These are phyloP conservation scores for Daldinia vernicosa DNA, from an alignment of 495 filamentous ascomycete species.

Conservation along the genomic window DNA sequence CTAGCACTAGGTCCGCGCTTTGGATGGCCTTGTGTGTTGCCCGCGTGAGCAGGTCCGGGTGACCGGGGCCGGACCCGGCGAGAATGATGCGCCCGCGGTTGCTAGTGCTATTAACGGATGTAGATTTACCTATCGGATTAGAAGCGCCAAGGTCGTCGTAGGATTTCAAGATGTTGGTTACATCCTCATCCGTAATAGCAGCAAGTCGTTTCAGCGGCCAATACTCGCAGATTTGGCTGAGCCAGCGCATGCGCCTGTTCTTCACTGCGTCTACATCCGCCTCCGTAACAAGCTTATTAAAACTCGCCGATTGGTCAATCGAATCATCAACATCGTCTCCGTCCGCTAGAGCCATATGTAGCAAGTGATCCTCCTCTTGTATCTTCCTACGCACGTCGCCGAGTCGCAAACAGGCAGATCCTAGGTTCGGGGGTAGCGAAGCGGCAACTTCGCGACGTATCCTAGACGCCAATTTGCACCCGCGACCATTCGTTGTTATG, in stretches of 20 bases:
- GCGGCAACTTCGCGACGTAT: conserved; percentile 88
- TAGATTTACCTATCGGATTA: conserved; percentile 2
- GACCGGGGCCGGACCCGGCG: conserved; percentile 91
- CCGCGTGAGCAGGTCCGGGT: conserved; percentile 88
- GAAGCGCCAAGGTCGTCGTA: conserved; percentile 57
- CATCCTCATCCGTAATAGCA: conserved; percentile 78
- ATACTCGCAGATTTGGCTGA: conserved; percentile 97
- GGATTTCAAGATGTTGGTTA: conserved; percentile 72
- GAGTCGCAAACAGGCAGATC: conserved; percentile 78
- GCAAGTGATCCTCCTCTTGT: conserved; percentile 71
- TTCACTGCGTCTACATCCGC: conserved; percentile 77
- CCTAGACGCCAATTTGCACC: conserved; percentile 93
- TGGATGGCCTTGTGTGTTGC: conserved; percentile 90
- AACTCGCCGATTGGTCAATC: conserved; percentile 81
- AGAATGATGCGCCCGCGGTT: conserved; percentile 77
- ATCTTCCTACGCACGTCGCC: conserved; percentile 76
- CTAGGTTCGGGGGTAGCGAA: conserved; percentile 80
- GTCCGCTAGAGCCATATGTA: conserved; percentile 44
- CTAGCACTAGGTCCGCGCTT: conserved; percentile 84
- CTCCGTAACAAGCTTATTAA: conserved; percentile 83
- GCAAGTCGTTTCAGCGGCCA: conserved; percentile 90
- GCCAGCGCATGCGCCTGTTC: conserved; percentile 87
- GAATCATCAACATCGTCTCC: conserved; percentile 83
- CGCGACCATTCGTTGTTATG: conserved; percentile 93
- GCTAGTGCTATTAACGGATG: not conserved